Evolutionary conservation across 1,284 basidiomycete genomes (phyloP).

Genomic region (Neonothopanus nambi): DNA sequence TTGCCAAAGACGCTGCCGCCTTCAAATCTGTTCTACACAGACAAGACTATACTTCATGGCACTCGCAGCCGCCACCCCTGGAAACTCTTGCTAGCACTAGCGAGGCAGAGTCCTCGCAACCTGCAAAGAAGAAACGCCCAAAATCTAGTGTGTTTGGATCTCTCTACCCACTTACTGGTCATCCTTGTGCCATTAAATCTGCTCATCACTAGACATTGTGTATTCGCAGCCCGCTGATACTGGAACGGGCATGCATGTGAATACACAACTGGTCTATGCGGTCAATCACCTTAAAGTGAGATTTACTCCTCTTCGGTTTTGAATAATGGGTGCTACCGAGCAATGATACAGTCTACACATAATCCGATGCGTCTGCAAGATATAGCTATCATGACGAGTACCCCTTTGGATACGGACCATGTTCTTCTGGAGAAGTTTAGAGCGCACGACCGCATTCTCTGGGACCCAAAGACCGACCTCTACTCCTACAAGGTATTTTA

Average conservation of each 20-base stretch:
- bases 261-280: conserved; percentile 85
- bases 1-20: conserved; percentile 63
- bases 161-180: conserved; percentile 14
- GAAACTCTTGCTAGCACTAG: conserved; percentile 21
- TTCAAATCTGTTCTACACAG: conserved; percentile 64
- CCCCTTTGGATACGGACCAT: conserved; percentile 73
- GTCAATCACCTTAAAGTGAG: conserved; percentile 76
- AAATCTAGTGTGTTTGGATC: conserved; percentile 56
- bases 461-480: conserved; percentile 81
- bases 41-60: conserved; percentile 74
- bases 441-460: conserved; percentile 75
- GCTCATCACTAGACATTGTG: conserved; percentile 53
- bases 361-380: conserved; percentile 87
- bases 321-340: conserved; percentile 1
- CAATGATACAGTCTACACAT: conserved; percentile 53
- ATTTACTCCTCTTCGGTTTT: conserved; percentile 6
- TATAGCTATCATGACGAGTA: conserved; percentile 76
- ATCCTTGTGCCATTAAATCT: conserved; percentile 21
- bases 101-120: conserved; percentile 28
- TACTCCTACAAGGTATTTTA: conserved; percentile 75
- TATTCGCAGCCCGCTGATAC: conserved; percentile 87
- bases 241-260: conserved; percentile 78
- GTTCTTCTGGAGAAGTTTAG: conserved; percentile 77
- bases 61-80: conserved; percentile 52
- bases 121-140: conserved; percentile 64